phyloP scores from a whole-genome alignment of 768 basidiomycete species.

The Ephemerocybe angulata region DNA sequence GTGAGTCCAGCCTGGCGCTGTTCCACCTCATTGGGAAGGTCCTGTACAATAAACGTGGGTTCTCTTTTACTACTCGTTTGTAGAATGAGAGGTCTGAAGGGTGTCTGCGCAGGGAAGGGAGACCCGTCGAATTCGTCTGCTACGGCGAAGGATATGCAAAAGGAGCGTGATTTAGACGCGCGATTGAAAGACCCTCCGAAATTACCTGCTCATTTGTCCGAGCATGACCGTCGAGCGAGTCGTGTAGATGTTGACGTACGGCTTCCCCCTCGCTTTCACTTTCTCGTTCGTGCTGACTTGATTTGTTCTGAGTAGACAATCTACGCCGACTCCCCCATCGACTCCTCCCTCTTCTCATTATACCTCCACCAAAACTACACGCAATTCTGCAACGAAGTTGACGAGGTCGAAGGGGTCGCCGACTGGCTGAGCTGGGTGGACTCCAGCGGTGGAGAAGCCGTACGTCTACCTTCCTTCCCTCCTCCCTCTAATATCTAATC shows the following conservation, averaged over 20 bases:
- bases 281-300: not conserved
- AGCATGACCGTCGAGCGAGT: slow-evolving; percentile 64
- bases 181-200: slow-evolving; percentile 50
- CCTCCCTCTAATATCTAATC: not conserved
- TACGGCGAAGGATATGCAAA: slow-evolving; percentile 58
- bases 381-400: slow-evolving; percentile 75
- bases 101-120: slow-evolving; percentile 69
- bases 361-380: slow-evolving; percentile 95
- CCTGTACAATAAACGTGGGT: slow-evolving; percentile 89
- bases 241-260: slow-evolving; percentile 75
- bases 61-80: too few relatives aligned
- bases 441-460: slow-evolving; percentile 59
- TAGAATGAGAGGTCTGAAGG: too few relatives aligned
- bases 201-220: slow-evolving; percentile 55
- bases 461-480: too few relatives aligned
- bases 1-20: slow-evolving; percentile 82
- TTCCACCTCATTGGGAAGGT: slow-evolving; percentile 95
- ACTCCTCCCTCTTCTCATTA: slow-evolving; percentile 81
- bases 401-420: slow-evolving; percentile 64
- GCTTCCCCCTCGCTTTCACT: not conserved
- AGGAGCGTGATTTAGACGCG: slow-evolving; percentile 55
- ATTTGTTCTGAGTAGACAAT: slow-evolving; percentile 45
- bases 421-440: slow-evolving; percentile 81
- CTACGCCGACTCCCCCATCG: slow-evolving; percentile 84
- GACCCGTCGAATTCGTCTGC: slow-evolving; percentile 59